Evolutionary conservation across 306 rosid genomes (phyloP).

Genomic region (Trifolium subterraneum): DNA sequence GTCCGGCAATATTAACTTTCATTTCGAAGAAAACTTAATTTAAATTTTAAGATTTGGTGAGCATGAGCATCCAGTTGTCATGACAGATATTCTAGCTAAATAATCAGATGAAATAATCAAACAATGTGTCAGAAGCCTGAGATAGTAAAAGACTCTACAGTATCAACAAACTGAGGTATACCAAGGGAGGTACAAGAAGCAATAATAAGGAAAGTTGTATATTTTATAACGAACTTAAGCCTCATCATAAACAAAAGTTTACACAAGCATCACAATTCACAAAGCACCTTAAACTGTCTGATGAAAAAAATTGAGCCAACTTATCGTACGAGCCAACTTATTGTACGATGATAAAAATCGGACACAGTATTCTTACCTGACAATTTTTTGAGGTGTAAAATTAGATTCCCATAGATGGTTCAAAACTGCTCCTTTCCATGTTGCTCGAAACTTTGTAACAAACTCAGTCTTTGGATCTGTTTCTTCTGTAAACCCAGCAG

Average conservation of each 20-base stretch:
- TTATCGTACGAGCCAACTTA: background rate
- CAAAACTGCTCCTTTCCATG: constrained; percentile 91
- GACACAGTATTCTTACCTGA: constrained; percentile 57
- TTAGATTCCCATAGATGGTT: constrained; percentile 98
- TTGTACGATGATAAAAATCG: background rate
- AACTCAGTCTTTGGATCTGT: constrained; percentile 60
- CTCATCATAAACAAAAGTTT: background rate
- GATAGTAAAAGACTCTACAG: constrained; percentile 9
- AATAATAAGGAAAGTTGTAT: constrained; percentile 3
- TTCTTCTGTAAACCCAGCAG: constrained; percentile 83
- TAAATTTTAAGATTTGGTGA: constrained; percentile 16
- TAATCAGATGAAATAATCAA: constrained; percentile 19
- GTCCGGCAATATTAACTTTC: background rate
- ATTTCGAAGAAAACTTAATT: constrained; percentile 17
- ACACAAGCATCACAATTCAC: background rate
- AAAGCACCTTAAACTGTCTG: constrained; percentile 11
- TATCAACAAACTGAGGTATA: constrained; percentile 18
- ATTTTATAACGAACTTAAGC: constrained; percentile 22
- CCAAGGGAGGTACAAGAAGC: background rate
- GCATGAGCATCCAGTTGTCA: background rate
- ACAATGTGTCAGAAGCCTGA: constrained; percentile 22
- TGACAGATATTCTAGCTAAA: constrained; percentile 20
- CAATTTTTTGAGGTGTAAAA: constrained; percentile 84
- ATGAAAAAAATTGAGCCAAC: background rate
- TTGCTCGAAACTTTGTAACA: constrained; percentile 64